Base-by-base conservation (phyloP, 108 stramenopile genomes). In the Cyclostephanos invisitatus region DNA sequence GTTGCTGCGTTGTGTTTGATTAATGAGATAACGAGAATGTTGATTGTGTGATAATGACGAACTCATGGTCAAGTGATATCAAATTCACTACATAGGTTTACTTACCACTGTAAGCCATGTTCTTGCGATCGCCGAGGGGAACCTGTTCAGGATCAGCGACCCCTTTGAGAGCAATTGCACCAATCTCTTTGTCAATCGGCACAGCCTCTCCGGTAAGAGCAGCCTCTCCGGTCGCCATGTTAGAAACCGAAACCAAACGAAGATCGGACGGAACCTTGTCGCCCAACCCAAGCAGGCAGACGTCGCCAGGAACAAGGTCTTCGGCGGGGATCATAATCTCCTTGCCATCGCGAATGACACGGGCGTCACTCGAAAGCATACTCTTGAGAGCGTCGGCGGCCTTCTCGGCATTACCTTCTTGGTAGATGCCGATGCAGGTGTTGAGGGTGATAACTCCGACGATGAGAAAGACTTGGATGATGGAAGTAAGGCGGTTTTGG, bases 171-270 rank as follows among this genome's bases (percentile, higher is more conserved):
- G 60, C 58, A 44, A 91, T 89, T 37, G 84, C 71, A 35, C 87
- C 89, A 38, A 66, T 66, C 10, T 59, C 68, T 88, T 97, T 97
- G 51, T 92, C 88, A 64, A 91, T 84, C 22, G 97, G 91, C 50
- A 91, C 85, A 15, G 94, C 87, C 70, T 98, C 96, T 65, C 97
- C 97, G 15, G 97, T 98, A 54, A 98, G 74, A 29, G 91, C 91
- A 28, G 92, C 92, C 72, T 98, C 97, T 38, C 82, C 86, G 37
- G 83, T 83, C 22, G 91, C 78, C 62, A 98, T 55, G 72, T 92
- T 85, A 59, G 74, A 72, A 32, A 88, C 82, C 24, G 81, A 72
- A 29, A 97, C 51, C 77, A 98, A 81, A 66, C 97, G 90, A 15
- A 96, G 46, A 80, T 98, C 98, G 10, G 92, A 89, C n/a, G 97